Evolutionary conservation across 1,284 basidiomycete species (phyloP), one percentile per base, ranked within the genome.

Genomic region (Cryptococcus depauperatus): DNA sequence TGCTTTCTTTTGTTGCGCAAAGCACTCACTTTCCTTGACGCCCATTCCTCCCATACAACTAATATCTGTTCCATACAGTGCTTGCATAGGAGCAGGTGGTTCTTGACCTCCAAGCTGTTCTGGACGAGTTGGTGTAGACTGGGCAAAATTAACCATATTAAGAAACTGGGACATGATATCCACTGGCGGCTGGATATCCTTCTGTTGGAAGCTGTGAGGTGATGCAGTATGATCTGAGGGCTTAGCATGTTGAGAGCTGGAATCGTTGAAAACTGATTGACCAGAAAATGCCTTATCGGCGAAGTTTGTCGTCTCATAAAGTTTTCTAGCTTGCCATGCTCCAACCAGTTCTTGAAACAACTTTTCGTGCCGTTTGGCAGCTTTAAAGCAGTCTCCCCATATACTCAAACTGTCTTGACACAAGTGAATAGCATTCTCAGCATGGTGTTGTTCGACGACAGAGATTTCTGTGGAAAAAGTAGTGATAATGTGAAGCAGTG

Each of bases 401-500:
- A 50, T 28, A 21, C 42, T 28, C 13, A 60, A 44, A 10, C 49
- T 40, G 7, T 35, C 27, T 22, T 54, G 45, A 34, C 56, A 58
- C 43, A 45, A 41, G 23, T 42, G 43, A 14, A 60, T 43, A 3
- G 54, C 54, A n/a, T 21, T 39, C 16, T 47, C 41, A 1, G 54
- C 52, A 18, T 52, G 44, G 6, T 10, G 29, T 4, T 44, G 47
- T 23, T 56, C 50, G 9, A 35, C 16, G 9, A 48, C 47, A 28
- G 43, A 27, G 25, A 52, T 5, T n/a, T 26, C 27, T 18, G 43
- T 18, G 32, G 43, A 26, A 27, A 45, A 43, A 25, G 52, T 37
- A 19, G 45, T 43, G 41, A 56, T 29, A 43, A 54, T 26, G 50
- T 60, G 58, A n/a, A 60, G 46, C 2, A 60, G 42, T 2, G 58